Evolutionary conservation across 331 rosid genomes (phyloP).

Genomic region (Acacia pycnantha): DNA sequence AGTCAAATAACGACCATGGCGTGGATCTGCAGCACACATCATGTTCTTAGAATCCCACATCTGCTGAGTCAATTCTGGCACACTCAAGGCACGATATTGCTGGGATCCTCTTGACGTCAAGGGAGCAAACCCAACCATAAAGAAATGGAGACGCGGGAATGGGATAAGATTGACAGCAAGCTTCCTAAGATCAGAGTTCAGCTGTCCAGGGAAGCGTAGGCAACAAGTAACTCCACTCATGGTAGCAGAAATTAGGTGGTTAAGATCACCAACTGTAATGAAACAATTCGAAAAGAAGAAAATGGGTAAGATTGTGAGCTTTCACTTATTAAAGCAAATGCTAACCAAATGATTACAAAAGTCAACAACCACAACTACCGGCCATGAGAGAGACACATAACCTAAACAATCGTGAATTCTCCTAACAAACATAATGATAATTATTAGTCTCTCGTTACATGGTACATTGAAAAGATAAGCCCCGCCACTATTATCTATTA

Average conservation of each 20-base stretch:
- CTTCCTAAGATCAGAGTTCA: constrained; percentile 76
- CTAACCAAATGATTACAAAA: constrained; percentile 34
- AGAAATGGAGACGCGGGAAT: constrained; percentile 66
- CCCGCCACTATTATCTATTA: background rate
- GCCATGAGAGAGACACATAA: constrained; percentile 21
- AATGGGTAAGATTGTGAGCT: background rate
- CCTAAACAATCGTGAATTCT: constrained; percentile 22
- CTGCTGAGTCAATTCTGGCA: constrained; percentile 75
- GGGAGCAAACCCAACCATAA: constrained; percentile 65
- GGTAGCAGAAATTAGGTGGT: constrained; percentile 72
- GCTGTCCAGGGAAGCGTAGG: constrained; percentile 74
- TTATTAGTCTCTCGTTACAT: background rate
- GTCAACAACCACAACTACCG: constrained; percentile 30
- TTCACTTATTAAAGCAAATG: constrained; percentile 23
- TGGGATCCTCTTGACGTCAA: constrained; percentile 77
- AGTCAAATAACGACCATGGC: constrained; percentile 76
- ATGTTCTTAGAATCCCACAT: constrained; percentile 80
- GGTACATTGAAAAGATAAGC: constrained; percentile 7
- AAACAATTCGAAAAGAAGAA: background rate
- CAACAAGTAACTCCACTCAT: constrained; percentile 80
- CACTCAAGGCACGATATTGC: constrained; percentile 68
- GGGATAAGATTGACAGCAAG: constrained; percentile 82
- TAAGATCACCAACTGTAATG: constrained; percentile 71
- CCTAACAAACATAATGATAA: constrained; percentile 26
- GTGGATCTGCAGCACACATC: constrained; percentile 78